phyloP scores from a whole-genome alignment of 805 yeast genomes.

The Cyberlindnera maritima region DNA sequence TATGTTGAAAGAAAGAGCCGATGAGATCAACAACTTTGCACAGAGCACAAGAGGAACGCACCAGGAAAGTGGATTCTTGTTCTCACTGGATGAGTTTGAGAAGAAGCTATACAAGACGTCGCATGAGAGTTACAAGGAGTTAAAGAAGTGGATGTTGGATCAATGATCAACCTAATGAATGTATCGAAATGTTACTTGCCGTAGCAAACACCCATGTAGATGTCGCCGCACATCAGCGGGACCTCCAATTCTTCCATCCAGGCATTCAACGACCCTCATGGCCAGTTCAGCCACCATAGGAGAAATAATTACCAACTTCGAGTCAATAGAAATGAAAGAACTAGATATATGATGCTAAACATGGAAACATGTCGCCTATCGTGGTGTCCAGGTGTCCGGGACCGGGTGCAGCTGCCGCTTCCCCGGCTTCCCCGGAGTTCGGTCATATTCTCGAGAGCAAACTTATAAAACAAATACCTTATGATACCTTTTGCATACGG shows the following conservation, averaged over 20 bases:
- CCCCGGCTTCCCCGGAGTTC: no score
- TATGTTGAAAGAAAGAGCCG: conserved; percentile 63
- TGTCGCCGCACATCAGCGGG: no score
- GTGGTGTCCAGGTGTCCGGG: no score
- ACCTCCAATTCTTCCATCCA: no score
- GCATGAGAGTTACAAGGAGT: conserved; percentile 46
- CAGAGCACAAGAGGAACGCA: conserved; percentile 34
- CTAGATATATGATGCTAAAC: no score
- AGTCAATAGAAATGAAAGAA: no score
- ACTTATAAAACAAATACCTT: neutral
- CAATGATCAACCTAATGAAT: neutral
- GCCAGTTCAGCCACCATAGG: no score
- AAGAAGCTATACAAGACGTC: conserved; percentile 53
- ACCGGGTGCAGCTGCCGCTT: no score
- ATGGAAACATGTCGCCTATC: no score
- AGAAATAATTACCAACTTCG: no score
- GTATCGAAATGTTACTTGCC: neutral
- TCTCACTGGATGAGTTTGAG: conserved; percentile 76
- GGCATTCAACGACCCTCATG: no score
- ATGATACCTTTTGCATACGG: neutral
- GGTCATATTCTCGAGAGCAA: neutral
- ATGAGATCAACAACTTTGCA: conserved; percentile 71
- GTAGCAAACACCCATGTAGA: no score
- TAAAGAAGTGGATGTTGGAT: conserved; percentile 39
- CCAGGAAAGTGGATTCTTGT: conserved; percentile 52